Conservation (phyloP, 352 stramenopile genomes). For the Pythium coloratum region DNA sequence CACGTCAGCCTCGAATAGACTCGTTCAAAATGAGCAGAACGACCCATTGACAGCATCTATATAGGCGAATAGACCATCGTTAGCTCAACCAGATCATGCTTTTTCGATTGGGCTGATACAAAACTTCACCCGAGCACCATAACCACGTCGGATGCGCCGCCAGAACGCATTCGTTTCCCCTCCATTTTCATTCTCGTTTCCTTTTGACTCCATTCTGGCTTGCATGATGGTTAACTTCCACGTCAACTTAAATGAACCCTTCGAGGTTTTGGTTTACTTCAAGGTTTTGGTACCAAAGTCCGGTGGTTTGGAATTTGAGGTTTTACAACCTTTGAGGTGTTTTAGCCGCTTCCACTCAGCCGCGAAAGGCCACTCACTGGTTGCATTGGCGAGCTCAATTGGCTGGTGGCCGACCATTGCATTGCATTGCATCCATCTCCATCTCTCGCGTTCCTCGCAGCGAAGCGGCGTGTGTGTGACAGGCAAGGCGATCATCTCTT, state of each 20-base stretch:
- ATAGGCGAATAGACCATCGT: neutral
- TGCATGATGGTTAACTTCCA: neutral
- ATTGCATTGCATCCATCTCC: constrained; percentile 4
- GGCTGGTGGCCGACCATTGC: constrained; percentile 16
- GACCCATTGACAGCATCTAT: neutral
- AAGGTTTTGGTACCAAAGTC: constrained; percentile 10
- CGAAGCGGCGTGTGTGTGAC: neutral
- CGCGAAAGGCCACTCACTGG: constrained; percentile 23
- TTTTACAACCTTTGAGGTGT: constrained; percentile 18
- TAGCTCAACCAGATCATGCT: neutral
- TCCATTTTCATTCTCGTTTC: neutral
- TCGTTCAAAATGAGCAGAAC: neutral
- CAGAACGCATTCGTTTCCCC: neutral
- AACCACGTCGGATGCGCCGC: neutral
- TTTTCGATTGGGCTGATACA: neutral
- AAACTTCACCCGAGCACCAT: neutral
- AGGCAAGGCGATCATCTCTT: neutral
- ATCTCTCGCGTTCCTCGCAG: constrained; percentile 3
- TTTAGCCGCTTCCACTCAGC: constrained; percentile 28
- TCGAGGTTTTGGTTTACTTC: neutral
- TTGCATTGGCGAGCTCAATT: constrained; percentile 14
- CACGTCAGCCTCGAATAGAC: neutral
- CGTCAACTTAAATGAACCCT: neutral
- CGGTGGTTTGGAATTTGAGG: neutral
- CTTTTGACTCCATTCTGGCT: neutral